Evolutionary conservation across 2,329 filamentous ascomycete genomes (phyloP).

Genomic region (Penicillium sp.): DNA sequence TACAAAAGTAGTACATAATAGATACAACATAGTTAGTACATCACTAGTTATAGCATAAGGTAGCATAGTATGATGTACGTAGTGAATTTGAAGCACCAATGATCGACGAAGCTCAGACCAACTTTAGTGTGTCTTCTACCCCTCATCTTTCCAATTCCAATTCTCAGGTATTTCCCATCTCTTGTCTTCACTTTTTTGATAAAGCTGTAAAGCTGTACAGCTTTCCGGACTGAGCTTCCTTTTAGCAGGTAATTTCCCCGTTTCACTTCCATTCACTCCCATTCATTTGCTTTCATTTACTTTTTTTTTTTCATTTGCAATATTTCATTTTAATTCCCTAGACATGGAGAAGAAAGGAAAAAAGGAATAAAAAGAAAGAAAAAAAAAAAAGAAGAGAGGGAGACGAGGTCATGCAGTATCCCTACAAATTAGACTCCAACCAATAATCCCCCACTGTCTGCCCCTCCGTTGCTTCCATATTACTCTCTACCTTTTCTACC

Average conservation of each 20-base stretch:
- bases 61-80: neutral
- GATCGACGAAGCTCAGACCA: conserved; percentile 12
- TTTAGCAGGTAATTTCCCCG: neutral
- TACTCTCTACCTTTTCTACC: neutral
- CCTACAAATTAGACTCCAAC: conserved; percentile 13
- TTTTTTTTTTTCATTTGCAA: neutral
- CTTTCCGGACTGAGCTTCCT: neutral
- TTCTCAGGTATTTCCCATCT: neutral
- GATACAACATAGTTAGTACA: neutral
- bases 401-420: conserved; percentile 7
- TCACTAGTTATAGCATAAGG: too few relatives aligned
- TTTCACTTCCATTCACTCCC: neutral
- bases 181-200: neutral
- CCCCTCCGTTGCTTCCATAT: conserved; percentile 6
- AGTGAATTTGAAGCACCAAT: neutral
- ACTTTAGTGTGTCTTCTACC: conserved; percentile 3
- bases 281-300: neutral
- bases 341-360: neutral
- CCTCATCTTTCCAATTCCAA: conserved; percentile 5
- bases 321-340: neutral
- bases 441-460: conserved; percentile 9
- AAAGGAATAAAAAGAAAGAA: neutral
- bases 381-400: neutral
- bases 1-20: neutral
- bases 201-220: neutral